phyloP scores from a whole-genome alignment of 805 yeast species.

The Candida orba region DNA sequence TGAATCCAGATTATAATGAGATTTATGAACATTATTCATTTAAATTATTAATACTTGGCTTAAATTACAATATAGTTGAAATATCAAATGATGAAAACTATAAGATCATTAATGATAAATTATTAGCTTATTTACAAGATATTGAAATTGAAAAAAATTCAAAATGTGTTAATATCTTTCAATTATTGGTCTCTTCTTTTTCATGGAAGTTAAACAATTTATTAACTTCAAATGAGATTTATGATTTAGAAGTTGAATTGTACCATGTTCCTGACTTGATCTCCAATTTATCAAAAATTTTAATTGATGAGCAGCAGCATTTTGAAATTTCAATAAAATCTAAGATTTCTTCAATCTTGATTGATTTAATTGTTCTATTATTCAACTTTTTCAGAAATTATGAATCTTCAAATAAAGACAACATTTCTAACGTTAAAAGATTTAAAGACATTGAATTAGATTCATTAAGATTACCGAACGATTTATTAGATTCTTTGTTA shows the following conservation, averaged over 20 bases:
- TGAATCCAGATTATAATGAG: conserved; percentile 6
- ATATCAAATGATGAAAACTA: conserved; percentile 5
- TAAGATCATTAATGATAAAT: conserved; percentile 6
- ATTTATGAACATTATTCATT: conserved; percentile 14
- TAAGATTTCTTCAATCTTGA: conserved; percentile 16
- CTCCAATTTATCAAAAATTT: conserved; percentile 8
- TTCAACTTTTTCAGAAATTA: conserved; percentile 28
- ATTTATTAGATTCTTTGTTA: conserved; percentile 28
- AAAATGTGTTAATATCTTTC: conserved; percentile 5
- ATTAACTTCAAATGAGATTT: conserved; percentile 11
- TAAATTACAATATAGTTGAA: conserved; percentile 7
- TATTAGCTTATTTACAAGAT: conserved; percentile 6
- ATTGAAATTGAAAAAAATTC: neutral
- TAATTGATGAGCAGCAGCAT: neutral
- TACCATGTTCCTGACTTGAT: conserved; percentile 9
- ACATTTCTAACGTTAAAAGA: conserved; percentile 15
- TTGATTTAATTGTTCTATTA: conserved; percentile 20
- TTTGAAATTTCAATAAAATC: conserved; percentile 15
- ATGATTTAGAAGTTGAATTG: conserved; percentile 17
- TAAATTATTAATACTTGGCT: conserved; percentile 16
- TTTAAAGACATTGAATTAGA: conserved; percentile 17
- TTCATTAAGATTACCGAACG: conserved; percentile 23
- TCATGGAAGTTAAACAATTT: conserved; percentile 15
- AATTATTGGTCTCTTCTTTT: conserved; percentile 13
- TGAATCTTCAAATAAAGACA: conserved; percentile 27